Percentiles rank a stretch among this genome's conserved stretches.
These are phyloP conservation scores for peach (Prunus persica) DNA, from an alignment of 306 rosid genomes.

Conservation along the genomic window DNA sequence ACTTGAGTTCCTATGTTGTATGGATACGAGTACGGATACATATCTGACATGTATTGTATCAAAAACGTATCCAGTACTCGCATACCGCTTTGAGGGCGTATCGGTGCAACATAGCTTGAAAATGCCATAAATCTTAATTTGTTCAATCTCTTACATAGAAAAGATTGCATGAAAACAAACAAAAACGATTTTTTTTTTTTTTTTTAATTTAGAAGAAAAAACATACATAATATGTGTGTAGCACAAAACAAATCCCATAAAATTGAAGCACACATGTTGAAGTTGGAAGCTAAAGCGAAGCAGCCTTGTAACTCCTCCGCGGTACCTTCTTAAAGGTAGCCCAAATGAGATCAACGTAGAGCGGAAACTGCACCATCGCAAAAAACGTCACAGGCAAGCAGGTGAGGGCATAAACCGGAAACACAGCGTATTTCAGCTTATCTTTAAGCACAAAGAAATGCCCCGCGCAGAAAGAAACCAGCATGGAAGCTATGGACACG, in stretches of 20 bases:
- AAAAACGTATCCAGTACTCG: too few relatives aligned
- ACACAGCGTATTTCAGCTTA: slow-evolving; percentile 14
- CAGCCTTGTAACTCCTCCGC: neutral
- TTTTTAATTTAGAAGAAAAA: too few relatives aligned
- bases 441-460: slow-evolving; percentile 45
- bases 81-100: too few relatives aligned
- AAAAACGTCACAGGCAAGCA: slow-evolving; percentile 43
- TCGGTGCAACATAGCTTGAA: too few relatives aligned
- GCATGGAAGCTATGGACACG: slow-evolving; percentile 42
- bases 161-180: neutral
- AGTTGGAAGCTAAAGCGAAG: slow-evolving; percentile 28
- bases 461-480: slow-evolving; percentile 43
- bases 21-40: too few relatives aligned
- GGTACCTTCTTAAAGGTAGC: slow-evolving; percentile 24
- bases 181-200: too few relatives aligned
- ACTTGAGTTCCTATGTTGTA: too few relatives aligned
- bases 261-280: too few relatives aligned
- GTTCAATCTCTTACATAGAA: neutral
- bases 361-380: slow-evolving; percentile 41
- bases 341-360: slow-evolving; percentile 42
- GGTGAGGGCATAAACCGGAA: slow-evolving; percentile 33
- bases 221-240: too few relatives aligned
- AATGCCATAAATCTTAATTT: neutral
- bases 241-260: too few relatives aligned
- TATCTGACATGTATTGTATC: too few relatives aligned